Conservation (phyloP, 2,329 filamentous ascomycete species). For the Elsinoe batatas region DNA sequence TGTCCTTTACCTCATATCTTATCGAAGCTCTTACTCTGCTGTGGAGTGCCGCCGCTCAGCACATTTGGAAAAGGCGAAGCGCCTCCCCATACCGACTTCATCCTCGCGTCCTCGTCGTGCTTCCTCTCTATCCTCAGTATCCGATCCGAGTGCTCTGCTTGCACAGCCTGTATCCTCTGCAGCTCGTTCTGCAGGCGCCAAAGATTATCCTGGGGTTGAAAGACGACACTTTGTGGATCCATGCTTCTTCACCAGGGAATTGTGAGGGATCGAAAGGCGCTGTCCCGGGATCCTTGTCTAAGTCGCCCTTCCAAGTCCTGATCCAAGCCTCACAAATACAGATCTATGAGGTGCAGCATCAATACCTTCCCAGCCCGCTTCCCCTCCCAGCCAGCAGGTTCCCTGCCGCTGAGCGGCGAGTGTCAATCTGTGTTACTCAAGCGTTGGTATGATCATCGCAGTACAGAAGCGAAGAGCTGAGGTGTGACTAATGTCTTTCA, state of each 20-base stretch:
- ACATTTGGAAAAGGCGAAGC: constrained; percentile 81
- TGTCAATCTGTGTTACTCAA: background rate
- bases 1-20: constrained; percentile 1
- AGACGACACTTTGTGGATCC: constrained; percentile 53
- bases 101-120: constrained; percentile 51
- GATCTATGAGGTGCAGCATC: background rate
- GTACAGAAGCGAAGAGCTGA: background rate
- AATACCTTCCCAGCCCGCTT: background rate
- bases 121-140: constrained; percentile 52
- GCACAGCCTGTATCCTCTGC: constrained; percentile 49
- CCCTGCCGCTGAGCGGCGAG: constrained; percentile 5
- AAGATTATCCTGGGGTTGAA: constrained; percentile 52
- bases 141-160: constrained; percentile 52
- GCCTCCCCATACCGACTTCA: constrained; percentile 81
- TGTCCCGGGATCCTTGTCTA: background rate
- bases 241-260: constrained; percentile 28
- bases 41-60: constrained; percentile 69
- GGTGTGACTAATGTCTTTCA: background rate
- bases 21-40: constrained; percentile 59
- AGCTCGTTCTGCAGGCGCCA: constrained; percentile 56
- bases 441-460: background rate
- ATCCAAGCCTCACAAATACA: background rate
- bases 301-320: background rate
- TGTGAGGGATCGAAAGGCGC: background rate
- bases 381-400: constrained; percentile 7